These are phyloP conservation scores for Panaeolus cyanescens DNA, from an alignment of 768 basidiomycete species.

Conservation along the genomic window DNA sequence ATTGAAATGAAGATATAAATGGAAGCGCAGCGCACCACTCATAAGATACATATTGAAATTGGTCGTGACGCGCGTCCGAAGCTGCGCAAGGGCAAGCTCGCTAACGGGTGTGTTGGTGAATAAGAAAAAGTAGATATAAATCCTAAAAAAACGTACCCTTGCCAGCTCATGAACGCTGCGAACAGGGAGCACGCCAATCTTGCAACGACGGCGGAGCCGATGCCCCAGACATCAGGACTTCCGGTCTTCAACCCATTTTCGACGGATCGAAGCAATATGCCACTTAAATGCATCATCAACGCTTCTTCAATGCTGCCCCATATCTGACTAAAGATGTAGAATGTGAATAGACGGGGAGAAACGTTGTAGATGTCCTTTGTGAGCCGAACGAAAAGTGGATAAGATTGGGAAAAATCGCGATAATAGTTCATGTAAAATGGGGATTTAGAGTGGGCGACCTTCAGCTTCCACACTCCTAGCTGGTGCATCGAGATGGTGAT, in stretches of 20 bases:
- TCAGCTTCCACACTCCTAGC: conserved; percentile 11
- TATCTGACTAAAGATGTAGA: conserved; percentile 21
- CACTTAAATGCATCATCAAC: conserved; percentile 22
- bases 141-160: conserved; percentile 15
- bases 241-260: conserved; percentile 20
- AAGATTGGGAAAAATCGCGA: conserved; percentile 4
- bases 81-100: neutral
- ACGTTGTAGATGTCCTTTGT: conserved; percentile 22
- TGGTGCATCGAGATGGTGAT: conserved; percentile 1
- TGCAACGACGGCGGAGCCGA: conserved; percentile 15
- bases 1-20: neutral
- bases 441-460: conserved; percentile 5
- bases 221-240: conserved; percentile 14
- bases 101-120: conserved; percentile 8
- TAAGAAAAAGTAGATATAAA: neutral
- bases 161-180: conserved; percentile 21
- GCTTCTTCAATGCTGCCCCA: conserved; percentile 26
- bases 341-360: conserved; percentile 18
- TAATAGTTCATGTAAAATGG: neutral
- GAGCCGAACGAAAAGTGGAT: conserved; percentile 21
- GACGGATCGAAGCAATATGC: neutral
- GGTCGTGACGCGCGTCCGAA: conserved; percentile 19
- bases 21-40: conserved; percentile 16
- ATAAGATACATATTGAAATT: conserved; percentile 30
- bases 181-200: conserved; percentile 18